These are phyloP conservation scores for Carex cristatella DNA, from an alignment of 176 grass and related monocot genomes.

Conservation along the genomic window DNA sequence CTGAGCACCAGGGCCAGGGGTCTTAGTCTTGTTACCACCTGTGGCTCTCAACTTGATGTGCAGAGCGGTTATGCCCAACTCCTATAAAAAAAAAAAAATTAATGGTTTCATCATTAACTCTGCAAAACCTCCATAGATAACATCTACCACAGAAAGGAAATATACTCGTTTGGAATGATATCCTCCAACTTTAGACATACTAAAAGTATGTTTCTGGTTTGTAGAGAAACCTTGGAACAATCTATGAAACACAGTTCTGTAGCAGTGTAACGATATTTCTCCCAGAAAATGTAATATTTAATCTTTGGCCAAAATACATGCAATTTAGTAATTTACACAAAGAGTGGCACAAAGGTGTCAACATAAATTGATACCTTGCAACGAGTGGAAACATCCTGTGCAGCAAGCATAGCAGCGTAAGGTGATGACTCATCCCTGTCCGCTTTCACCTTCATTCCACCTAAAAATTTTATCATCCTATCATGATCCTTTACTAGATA, in stretches of 20 bases:
- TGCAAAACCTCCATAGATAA: background rate
- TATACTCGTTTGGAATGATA: background rate
- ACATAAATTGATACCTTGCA: conserved; percentile 51
- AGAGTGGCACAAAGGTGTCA: background rate
- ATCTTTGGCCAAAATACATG: background rate
- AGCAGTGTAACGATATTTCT: background rate
- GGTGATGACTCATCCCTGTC: conserved; percentile 87
- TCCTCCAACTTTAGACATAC: background rate
- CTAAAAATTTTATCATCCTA: conserved; percentile 27
- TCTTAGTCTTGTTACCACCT: conserved; percentile 91
- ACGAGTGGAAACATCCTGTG: conserved; percentile 80
- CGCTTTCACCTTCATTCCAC: conserved; percentile 96
- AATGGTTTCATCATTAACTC: background rate
- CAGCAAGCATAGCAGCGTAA: conserved; percentile 90
- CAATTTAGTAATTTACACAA: background rate
- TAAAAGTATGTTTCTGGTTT: background rate
- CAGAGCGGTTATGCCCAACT: conserved; percentile 84
- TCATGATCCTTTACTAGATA: background rate
- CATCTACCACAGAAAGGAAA: background rate
- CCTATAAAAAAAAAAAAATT: conserved; percentile 21
- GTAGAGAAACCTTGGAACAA: background rate
- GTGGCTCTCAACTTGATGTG: conserved; percentile 93
- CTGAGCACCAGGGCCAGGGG: conserved; percentile 85
- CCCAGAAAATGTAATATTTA: background rate
- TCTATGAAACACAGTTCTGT: too few relatives aligned